Evolutionary conservation across 495 filamentous ascomycete species (phyloP).

Genomic region (Penicillium argentinense): DNA sequence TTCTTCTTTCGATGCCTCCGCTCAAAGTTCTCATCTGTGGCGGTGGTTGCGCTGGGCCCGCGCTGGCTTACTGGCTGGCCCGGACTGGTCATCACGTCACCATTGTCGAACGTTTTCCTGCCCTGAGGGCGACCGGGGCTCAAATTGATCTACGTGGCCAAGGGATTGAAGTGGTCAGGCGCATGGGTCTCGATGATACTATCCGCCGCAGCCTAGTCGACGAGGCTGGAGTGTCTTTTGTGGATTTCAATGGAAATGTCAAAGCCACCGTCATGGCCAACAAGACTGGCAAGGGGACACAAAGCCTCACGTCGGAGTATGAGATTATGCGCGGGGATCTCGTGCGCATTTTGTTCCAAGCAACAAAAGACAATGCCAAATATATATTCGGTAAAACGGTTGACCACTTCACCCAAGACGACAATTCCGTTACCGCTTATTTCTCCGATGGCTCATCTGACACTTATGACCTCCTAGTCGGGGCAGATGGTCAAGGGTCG

Average conservation of each 20-base stretch:
- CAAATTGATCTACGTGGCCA: slow-evolving; percentile 43
- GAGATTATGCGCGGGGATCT: slow-evolving; percentile 51
- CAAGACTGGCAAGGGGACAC: slow-evolving; percentile 32
- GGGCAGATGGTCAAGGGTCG: slow-evolving; percentile 51
- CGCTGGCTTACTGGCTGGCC: slow-evolving; percentile 44
- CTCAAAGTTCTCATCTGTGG: slow-evolving; percentile 31
- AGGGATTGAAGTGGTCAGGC: slow-evolving; percentile 34
- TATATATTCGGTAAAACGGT: slow-evolving; percentile 40
- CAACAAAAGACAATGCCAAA: slow-evolving; percentile 31
- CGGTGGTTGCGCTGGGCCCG: slow-evolving; percentile 33
- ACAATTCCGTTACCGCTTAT: slow-evolving; percentile 29
- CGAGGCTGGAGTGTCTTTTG: slow-evolving; percentile 35
- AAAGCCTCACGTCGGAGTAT: slow-evolving; percentile 40
- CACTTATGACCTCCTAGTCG: slow-evolving; percentile 50
- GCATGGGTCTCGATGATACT: slow-evolving; percentile 41
- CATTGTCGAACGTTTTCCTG: slow-evolving; percentile 42
- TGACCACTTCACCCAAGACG: slow-evolving; percentile 22
- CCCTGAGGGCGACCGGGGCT: slow-evolving; percentile 31
- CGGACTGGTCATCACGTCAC: slow-evolving; percentile 32
- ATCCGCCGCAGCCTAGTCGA: slow-evolving; percentile 29
- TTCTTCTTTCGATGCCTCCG: slow-evolving; percentile 4
- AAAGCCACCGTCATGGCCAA: slow-evolving; percentile 30
- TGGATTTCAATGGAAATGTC: slow-evolving; percentile 29
- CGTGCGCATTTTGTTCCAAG: slow-evolving; percentile 34
- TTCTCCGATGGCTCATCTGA: slow-evolving; percentile 38